Percentiles rank a stretch among this genome's conserved stretches.
Evolutionary conservation across 495 filamentous ascomycete species (phyloP).

Genomic region (Sphaerosporella brunnea): DNA sequence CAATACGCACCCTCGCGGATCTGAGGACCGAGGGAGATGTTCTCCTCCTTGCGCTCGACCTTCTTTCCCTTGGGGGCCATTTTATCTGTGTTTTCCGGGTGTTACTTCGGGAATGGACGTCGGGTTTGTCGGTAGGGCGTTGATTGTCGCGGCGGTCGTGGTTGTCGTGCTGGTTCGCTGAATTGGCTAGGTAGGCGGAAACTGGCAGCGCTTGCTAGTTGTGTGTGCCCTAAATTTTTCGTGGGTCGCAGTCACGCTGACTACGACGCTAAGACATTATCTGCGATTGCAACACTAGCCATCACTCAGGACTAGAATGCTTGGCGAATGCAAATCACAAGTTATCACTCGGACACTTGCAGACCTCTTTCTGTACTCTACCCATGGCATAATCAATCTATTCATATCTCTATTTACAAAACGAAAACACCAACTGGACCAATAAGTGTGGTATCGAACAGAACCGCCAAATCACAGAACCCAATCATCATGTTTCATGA

Average conservation of each 20-base stretch:
- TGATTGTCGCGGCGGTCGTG: background rate
- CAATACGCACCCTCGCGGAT: slow-evolving; percentile 59
- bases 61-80: slow-evolving; percentile 28
- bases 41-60: slow-evolving; percentile 48
- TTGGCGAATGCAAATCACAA: too few species aligned
- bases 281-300: too few species aligned
- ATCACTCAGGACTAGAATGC: too few species aligned
- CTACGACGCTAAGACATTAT: background rate
- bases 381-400: too few species aligned
- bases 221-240: background rate
- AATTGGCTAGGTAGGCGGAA: background rate
- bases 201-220: background rate
- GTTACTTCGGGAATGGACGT: background rate
- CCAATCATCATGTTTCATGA: too few species aligned
- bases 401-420: too few species aligned
- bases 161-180: background rate
- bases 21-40: slow-evolving; percentile 94
- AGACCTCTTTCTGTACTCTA: too few species aligned
- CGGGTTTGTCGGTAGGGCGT: background rate
- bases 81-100: slow-evolving; percentile 3
- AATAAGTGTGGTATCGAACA: too few species aligned
- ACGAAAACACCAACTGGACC: too few species aligned
- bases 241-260: background rate
- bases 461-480: too few species aligned
- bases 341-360: too few species aligned